These are phyloP conservation scores for Cutaneotrichosporon sp. DNA, from an alignment of 1,284 basidiomycete genomes.

Conservation along the genomic window DNA sequence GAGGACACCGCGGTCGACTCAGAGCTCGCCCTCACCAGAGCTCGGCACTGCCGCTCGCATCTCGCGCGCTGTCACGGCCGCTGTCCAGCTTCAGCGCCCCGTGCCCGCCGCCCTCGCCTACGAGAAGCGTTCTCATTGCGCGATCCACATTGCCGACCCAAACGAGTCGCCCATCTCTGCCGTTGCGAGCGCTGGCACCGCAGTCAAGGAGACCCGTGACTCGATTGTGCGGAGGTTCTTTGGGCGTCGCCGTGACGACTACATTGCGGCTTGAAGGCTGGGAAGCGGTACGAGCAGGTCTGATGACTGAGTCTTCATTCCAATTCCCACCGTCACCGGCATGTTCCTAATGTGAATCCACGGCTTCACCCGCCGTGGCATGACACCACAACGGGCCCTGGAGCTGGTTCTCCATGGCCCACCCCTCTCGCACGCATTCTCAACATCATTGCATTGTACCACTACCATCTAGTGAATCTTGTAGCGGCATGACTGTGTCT, in stretches of 20 bases:
- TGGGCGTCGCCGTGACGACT: constrained; percentile 18
- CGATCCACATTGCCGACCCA: constrained; percentile 10
- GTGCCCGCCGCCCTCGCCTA: constrained; percentile 10
- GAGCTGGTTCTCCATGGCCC: not conserved
- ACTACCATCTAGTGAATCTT: constrained; percentile 12
- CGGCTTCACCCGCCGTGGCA: not conserved
- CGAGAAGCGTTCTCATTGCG: not conserved
- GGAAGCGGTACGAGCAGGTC: not conserved
- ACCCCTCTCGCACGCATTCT: not conserved
- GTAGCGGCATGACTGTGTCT: constrained; percentile 12
- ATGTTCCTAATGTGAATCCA: constrained; percentile 2
- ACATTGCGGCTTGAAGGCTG: not conserved
- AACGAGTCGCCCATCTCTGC: constrained; percentile 5
- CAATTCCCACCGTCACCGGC: not conserved
- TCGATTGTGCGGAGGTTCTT: constrained; percentile 22
- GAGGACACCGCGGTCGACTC: constrained; percentile 31
- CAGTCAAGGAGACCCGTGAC: constrained; percentile 16
- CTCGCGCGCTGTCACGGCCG: constrained; percentile 1
- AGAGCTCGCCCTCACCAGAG: constrained; percentile 10
- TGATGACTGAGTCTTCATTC: not conserved
- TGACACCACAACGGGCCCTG: not conserved
- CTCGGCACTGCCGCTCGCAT: not conserved
- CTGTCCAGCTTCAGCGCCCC: not conserved
- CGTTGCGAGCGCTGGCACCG: constrained; percentile 3
- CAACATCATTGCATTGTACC: constrained; percentile 11